These are phyloP conservation scores for Blechomonas ayalai DNA, from an alignment of 208 protist genomes.

Conservation along the genomic window DNA sequence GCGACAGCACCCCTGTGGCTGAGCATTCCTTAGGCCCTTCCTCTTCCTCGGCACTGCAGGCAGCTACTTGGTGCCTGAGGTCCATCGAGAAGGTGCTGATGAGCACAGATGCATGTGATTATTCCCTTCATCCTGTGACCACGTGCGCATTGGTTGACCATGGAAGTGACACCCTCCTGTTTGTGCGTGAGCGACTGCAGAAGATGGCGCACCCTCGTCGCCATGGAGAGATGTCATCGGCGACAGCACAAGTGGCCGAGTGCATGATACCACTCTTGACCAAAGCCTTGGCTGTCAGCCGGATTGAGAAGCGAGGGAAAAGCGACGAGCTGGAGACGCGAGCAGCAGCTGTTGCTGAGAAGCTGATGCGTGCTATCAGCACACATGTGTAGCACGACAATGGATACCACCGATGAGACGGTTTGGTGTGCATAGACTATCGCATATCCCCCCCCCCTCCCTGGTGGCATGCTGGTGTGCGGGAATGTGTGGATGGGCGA, in stretches of 20 bases:
- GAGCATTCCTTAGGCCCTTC: constrained; percentile 1
- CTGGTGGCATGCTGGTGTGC: constrained; percentile 2
- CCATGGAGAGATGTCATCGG: too few species aligned
- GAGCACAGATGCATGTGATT: constrained; percentile 25
- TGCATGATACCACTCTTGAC: constrained; percentile 41
- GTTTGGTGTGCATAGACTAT: too few species aligned
- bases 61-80: constrained; percentile 19
- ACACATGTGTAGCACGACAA: constrained; percentile 4
- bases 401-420: too few species aligned
- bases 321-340: constrained; percentile 6
- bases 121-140: constrained; percentile 36
- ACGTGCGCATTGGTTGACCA: constrained; percentile 45
- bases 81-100: constrained; percentile 35
- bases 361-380: constrained; percentile 38
- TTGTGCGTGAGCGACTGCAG: not conserved
- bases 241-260: constrained; percentile 14
- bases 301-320: constrained; percentile 7
- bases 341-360: constrained; percentile 27
- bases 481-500: not conserved
- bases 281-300: constrained; percentile 36
- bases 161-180: constrained; percentile 17
- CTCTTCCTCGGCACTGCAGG: not conserved
- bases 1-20: constrained; percentile 2
- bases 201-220: too few species aligned
- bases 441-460: too few species aligned